Percentiles rank a stretch among this genome's conserved stretches.
Evolutionary conservation across 2,329 filamentous ascomycete species (phyloP).

Genomic region (Penicillium sp.): DNA sequence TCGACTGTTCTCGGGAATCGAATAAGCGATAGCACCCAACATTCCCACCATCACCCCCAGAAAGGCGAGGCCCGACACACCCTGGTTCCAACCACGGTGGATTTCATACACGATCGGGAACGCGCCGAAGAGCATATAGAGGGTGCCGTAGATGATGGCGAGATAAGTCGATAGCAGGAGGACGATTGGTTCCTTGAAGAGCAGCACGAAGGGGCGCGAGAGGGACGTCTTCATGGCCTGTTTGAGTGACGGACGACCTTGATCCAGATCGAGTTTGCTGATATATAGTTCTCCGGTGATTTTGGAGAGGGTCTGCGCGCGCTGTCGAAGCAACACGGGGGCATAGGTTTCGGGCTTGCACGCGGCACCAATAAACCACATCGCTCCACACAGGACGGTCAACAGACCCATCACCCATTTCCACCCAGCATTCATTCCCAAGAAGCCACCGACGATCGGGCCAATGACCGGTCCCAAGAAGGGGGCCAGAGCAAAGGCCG

Average conservation of each 20-base stretch:
- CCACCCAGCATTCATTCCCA: slow-evolving; percentile 60
- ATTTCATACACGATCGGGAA: slow-evolving; percentile 65
- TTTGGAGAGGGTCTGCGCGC: slow-evolving; percentile 52
- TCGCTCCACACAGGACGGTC: slow-evolving; percentile 57
- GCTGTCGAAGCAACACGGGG: slow-evolving; percentile 53
- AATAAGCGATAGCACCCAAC: slow-evolving; percentile 56
- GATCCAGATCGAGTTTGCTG: slow-evolving; percentile 19
- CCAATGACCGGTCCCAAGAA: slow-evolving; percentile 62
- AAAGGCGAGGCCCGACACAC: slow-evolving; percentile 63
- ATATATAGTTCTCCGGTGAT: slow-evolving; percentile 45
- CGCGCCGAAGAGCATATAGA: slow-evolving; percentile 59
- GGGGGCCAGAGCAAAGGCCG: slow-evolving; percentile 63
- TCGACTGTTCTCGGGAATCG: slow-evolving; percentile 54
- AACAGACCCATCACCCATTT: slow-evolving; percentile 62
- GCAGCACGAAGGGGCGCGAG: slow-evolving; percentile 64
- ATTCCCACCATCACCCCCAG: slow-evolving; percentile 68
- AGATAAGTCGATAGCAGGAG: slow-evolving; percentile 63
- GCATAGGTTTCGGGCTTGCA: slow-evolving; percentile 58
- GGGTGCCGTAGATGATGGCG: slow-evolving; percentile 39
- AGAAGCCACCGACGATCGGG: slow-evolving; percentile 62
- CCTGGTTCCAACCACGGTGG: slow-evolving; percentile 57
- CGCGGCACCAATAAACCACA: slow-evolving; percentile 50
- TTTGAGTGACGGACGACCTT: slow-evolving; percentile 43
- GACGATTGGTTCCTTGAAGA: slow-evolving; percentile 69
- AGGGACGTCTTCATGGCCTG: slow-evolving; percentile 51